Evolutionary conservation across 371 early-diverging fungal genomes (phyloP).

Genomic region (Mortierella polycephala): DNA sequence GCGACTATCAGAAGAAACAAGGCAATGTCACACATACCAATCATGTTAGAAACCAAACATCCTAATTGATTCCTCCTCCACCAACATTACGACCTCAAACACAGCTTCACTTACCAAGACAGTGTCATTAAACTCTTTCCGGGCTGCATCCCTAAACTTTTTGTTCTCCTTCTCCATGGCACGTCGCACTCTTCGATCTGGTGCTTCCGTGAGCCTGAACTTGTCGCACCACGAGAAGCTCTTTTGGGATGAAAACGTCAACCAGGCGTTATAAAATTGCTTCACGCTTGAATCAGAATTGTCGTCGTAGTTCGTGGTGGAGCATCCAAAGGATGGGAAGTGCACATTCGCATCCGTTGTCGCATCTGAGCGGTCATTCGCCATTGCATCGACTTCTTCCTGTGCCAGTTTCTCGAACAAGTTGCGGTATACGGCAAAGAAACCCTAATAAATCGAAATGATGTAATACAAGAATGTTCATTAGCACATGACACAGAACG

Average conservation of each 20-base stretch:
- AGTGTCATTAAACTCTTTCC: slow-evolving; percentile 87
- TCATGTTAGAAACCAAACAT: not conserved
- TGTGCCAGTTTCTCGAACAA: slow-evolving; percentile 81
- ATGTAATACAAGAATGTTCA: not conserved
- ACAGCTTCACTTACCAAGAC: slow-evolving; percentile 65
- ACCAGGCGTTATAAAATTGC: slow-evolving; percentile 82
- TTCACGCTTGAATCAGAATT: slow-evolving; percentile 49
- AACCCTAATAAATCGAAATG: slow-evolving; percentile 63
- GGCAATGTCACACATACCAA: slow-evolving; percentile 1
- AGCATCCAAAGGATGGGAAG: slow-evolving; percentile 72
- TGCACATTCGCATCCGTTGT: slow-evolving; percentile 54
- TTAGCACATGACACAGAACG: not conserved
- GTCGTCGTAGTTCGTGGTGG: slow-evolving; percentile 60
- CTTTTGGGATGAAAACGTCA: slow-evolving; percentile 79
- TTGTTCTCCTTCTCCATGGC: slow-evolving; percentile 94
- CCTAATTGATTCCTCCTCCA: too few species aligned
- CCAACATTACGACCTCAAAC: too few species aligned
- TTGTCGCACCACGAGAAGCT: slow-evolving; percentile 93
- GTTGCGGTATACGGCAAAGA: slow-evolving; percentile 82
- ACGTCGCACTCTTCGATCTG: slow-evolving; percentile 82
- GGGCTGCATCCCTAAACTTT: slow-evolving; percentile 84
- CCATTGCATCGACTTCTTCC: slow-evolving; percentile 81
- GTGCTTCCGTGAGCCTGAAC: slow-evolving; percentile 83
- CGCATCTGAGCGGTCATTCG: slow-evolving; percentile 54
- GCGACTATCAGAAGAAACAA: slow-evolving; percentile 17